These are phyloP conservation scores for Plectosphaerella plurivora DNA, from an alignment of 2,329 filamentous ascomycete genomes.

Conservation along the genomic window DNA sequence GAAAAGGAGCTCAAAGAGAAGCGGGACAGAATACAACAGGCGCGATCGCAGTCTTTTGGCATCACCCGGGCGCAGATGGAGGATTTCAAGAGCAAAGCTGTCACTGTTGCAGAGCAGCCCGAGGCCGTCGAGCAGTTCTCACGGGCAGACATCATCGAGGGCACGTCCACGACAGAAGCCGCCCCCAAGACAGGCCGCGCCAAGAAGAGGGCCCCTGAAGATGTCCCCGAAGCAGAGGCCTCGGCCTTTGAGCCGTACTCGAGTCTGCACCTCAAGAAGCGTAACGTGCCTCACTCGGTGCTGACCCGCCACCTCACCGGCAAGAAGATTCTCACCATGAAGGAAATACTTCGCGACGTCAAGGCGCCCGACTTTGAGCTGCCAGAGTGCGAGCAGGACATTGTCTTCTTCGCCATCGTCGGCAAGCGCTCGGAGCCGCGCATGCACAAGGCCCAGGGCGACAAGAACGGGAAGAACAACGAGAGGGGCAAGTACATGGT, in stretches of 20 bases:
- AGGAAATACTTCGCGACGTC: constrained; percentile 74
- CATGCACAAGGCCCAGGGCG: constrained; percentile 43
- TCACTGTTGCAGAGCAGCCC: constrained; percentile 47
- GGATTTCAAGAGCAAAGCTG: constrained; percentile 51
- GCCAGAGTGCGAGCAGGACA: constrained; percentile 79
- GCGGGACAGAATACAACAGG: constrained; percentile 45
- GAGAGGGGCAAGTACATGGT: constrained; percentile 87
- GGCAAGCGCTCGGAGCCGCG: constrained; percentile 83
- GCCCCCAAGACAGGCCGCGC: constrained; percentile 10
- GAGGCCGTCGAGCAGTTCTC: constrained; percentile 48
- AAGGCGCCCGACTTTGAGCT: constrained; percentile 79
- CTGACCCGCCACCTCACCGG: constrained; percentile 72
- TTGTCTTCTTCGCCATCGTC: constrained; percentile 83
- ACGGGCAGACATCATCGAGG: constrained; percentile 57
- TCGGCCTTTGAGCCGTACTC: constrained; percentile 84
- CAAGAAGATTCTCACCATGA: constrained; percentile 73
- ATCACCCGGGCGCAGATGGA: constrained; percentile 57
- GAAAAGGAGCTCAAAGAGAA: constrained; percentile 47
- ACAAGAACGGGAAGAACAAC: constrained; percentile 41
- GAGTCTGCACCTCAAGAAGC: constrained; percentile 73
- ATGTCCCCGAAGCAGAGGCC: constrained; percentile 40
- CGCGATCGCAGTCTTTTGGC: constrained; percentile 52
- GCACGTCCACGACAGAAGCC: constrained; percentile 3
- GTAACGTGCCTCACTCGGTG: constrained; percentile 76
- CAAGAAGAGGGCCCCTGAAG: constrained; percentile 22